These are phyloP conservation scores for Trametes gibbosa DNA, from an alignment of 768 basidiomycete species.

Conservation along the genomic window DNA sequence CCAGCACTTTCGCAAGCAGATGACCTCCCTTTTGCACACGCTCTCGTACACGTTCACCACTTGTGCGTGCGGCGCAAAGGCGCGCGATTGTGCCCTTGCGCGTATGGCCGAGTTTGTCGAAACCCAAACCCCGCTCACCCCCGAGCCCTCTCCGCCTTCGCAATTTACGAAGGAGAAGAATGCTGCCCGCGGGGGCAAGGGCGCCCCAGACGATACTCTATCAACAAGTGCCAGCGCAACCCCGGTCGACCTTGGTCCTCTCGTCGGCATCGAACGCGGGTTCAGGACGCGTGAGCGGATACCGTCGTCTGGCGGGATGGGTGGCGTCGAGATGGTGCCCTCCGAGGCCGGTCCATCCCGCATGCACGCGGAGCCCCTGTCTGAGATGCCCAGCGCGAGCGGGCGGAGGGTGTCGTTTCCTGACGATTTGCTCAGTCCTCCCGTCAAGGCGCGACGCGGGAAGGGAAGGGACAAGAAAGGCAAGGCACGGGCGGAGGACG, in stretches of 20 bases:
- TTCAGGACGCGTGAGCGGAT: slow-evolving; percentile 59
- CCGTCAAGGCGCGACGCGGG: slow-evolving; percentile 6
- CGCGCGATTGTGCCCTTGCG: slow-evolving; percentile 59
- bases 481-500: slow-evolving; percentile 27
- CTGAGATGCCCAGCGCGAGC: neutral
- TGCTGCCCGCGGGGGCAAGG: neutral
- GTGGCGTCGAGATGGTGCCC: slow-evolving; percentile 57
- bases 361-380: neutral
- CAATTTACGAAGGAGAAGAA: slow-evolving; percentile 19
- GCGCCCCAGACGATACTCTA: neutral
- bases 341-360: slow-evolving; percentile 22
- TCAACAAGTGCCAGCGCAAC: too few species aligned
- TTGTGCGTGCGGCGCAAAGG: slow-evolving; percentile 66
- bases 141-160: slow-evolving; percentile 26
- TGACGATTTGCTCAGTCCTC: slow-evolving; percentile 5
- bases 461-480: slow-evolving; percentile 27
- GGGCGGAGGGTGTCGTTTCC: slow-evolving; percentile 11
- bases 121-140: slow-evolving; percentile 31
- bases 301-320: slow-evolving; percentile 58
- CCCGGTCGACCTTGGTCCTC: slow-evolving; percentile 56
- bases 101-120: slow-evolving; percentile 69
- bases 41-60: slow-evolving; percentile 70
- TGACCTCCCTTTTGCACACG: slow-evolving; percentile 67
- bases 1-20: slow-evolving; percentile 57
- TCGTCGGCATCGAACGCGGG: slow-evolving; percentile 58